phyloP scores from a whole-genome alignment of 2,329 filamentous ascomycete species.

The Aureobasidium sp. region DNA sequence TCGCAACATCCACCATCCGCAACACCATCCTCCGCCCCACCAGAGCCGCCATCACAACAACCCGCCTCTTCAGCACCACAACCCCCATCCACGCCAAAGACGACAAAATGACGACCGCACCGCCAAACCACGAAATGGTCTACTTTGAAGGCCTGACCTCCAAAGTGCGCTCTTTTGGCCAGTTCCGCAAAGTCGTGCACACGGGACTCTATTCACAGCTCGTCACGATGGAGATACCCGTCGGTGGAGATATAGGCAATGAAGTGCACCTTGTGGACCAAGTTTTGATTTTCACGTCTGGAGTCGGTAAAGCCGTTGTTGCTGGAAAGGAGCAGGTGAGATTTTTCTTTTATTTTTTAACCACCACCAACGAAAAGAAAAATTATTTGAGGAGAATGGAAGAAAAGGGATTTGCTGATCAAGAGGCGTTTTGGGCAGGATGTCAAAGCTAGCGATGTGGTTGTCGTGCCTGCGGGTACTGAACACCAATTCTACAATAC shows the following conservation, averaged over 20 bases:
- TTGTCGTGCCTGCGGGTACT: conserved; percentile 58
- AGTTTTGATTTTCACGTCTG: conserved; percentile 57
- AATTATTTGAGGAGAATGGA: neutral
- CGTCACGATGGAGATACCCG: conserved; percentile 58
- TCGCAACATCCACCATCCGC: neutral
- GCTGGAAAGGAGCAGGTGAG: conserved; percentile 51
- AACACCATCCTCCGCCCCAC: conserved; percentile 1
- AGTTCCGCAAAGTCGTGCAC: conserved; percentile 56
- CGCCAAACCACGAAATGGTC: conserved; percentile 47
- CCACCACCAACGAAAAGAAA: neutral
- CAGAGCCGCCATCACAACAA: neutral
- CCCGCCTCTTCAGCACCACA: conserved; percentile 23
- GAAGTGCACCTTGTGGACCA: conserved; percentile 61
- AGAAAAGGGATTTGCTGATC: neutral
- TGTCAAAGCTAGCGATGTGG: conserved; percentile 38
- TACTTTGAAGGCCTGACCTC: conserved; percentile 53
- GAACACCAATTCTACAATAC: conserved; percentile 60
- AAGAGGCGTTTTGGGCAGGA: neutral
- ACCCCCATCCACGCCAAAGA: conserved; percentile 28
- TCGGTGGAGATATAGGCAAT: conserved; percentile 59
- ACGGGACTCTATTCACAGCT: conserved; percentile 58
- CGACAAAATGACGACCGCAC: conserved; percentile 26
- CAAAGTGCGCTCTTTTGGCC: conserved; percentile 48
- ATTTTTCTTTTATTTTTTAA: neutral
- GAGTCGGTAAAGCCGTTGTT: conserved; percentile 51